Base-by-base conservation (phyloP, 2,329 filamentous ascomycete genomes). In the Phaeophleospora eucalypticola region DNA sequence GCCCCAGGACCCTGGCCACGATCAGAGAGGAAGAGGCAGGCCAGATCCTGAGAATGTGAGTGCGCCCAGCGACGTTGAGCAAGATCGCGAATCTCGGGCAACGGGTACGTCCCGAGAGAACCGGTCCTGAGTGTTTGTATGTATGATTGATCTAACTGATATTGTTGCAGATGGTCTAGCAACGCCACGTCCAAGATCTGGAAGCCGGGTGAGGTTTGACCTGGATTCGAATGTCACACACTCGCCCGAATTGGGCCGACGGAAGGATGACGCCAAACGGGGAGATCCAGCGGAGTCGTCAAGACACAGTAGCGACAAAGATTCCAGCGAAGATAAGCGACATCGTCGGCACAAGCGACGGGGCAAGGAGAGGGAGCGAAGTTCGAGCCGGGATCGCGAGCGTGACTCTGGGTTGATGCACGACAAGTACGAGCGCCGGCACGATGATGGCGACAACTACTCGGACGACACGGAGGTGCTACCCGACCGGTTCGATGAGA, bases 21-120 rank as follows among this genome's bases (percentile, higher is more conserved):
- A 29, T 29, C 24, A 29, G 24, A 40, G 46, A 48, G 54, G 59
- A 41, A 53, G 57, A 58, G 57, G 57, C 45, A 53, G 53, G 46
- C 32, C 41, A 54, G 52, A 59, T 46, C 67, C 53, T 61, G 66
- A 58, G 63, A 71, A 76, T 74, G 73, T 76, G 72, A 76, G 73
- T 76, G 60, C 53, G 52, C 56, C 58, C 40, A 48, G 36, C 48
- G 48, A 44, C 39, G 18, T 39, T 36, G 51, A 54, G 36, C 56
- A 51, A 52, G 59, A 51, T 49, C 54, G 48, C 48, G 53, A 53
- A 54, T 63, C 58, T 56, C 59, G 52, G 56, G 58, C 56, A 54
- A 51, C 50, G 50, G 50, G 53, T 58, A 53, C 47, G 55, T 56
- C 49, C 49, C 44, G 39, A 43, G 35, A 45, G 43, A 54, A 43